Evolutionary conservation across 352 stramenopile genomes (phyloP).

Genomic region (Phytophthora europaea): DNA sequence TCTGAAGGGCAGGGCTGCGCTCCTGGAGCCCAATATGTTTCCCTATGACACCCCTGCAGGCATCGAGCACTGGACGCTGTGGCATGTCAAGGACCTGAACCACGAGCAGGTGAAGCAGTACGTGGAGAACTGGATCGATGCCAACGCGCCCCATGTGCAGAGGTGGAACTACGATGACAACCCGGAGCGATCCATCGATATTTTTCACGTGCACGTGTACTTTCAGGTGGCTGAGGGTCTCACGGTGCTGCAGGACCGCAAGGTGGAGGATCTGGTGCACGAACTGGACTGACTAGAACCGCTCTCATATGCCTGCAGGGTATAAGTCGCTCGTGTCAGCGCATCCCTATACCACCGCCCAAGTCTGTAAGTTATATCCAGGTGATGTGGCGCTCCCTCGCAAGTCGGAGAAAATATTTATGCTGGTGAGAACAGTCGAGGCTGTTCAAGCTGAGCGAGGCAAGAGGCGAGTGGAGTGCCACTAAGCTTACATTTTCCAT

Average conservation of each 20-base stretch:
- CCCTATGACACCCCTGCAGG: conserved; percentile 89
- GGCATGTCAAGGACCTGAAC: conserved; percentile 80
- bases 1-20: conserved; percentile 84
- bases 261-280: conserved; percentile 78
- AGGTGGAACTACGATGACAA: conserved; percentile 93
- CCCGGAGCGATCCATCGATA: conserved; percentile 89
- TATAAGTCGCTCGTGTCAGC: conserved; percentile 31
- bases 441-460: conserved; percentile 5
- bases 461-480: background rate
- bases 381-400: conserved; percentile 17
- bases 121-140: conserved; percentile 90
- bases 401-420: conserved; percentile 7
- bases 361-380: conserved; percentile 42
- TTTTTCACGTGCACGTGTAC: conserved; percentile 93
- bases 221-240: conserved; percentile 71
- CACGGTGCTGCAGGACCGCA: conserved; percentile 68
- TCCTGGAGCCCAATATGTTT: conserved; percentile 92
- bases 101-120: conserved; percentile 90
- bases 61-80: conserved; percentile 92
- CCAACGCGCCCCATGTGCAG: conserved; percentile 80
- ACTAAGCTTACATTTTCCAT: background rate
- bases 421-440: background rate
- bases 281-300: conserved; percentile 68
- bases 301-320: conserved; percentile 35
- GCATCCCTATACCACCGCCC: conserved; percentile 21